Conservation (phyloP, 169 alveolate species). For the Cryptosporidium viatorum region DNA sequence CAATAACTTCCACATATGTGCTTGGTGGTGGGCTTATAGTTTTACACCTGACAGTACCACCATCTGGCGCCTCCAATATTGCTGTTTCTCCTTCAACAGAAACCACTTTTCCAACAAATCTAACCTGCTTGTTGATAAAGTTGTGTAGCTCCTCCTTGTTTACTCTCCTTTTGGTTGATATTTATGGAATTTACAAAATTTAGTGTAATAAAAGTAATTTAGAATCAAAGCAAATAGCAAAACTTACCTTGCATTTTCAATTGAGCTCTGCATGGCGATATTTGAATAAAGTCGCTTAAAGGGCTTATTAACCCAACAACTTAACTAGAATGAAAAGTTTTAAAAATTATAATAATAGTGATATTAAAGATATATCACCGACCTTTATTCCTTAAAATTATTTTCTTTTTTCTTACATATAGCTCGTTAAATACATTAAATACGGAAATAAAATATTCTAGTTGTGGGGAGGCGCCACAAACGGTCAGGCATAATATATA, state of each 20-base stretch:
- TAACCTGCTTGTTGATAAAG: slow-evolving; percentile 60
- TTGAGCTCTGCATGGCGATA: slow-evolving; percentile 41
- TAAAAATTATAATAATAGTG: background rate
- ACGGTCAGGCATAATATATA: background rate
- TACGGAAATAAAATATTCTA: background rate
- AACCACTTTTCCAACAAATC: slow-evolving; percentile 68
- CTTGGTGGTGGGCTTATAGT: slow-evolving; percentile 72
- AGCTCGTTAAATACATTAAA: background rate
- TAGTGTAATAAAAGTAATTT: background rate
- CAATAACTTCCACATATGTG: slow-evolving; percentile 65
- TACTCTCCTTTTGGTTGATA: slow-evolving; percentile 15
- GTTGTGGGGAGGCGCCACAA: slow-evolving; percentile 7
- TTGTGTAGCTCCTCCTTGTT: slow-evolving; percentile 60
- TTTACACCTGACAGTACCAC: slow-evolving; percentile 67
- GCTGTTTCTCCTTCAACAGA: slow-evolving; percentile 65
- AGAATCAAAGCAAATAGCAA: background rate
- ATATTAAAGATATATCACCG: background rate
- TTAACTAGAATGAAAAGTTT: background rate
- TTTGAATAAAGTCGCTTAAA: background rate
- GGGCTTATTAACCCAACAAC: background rate
- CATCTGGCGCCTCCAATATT: slow-evolving; percentile 67
- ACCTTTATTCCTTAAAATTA: background rate
- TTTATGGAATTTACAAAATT: background rate
- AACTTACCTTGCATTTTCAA: slow-evolving; percentile 72
- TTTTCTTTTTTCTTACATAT: background rate